These are phyloP conservation scores for Adansonia gregorii DNA, from an alignment of 441 rosid genomes.

Conservation along the genomic window DNA sequence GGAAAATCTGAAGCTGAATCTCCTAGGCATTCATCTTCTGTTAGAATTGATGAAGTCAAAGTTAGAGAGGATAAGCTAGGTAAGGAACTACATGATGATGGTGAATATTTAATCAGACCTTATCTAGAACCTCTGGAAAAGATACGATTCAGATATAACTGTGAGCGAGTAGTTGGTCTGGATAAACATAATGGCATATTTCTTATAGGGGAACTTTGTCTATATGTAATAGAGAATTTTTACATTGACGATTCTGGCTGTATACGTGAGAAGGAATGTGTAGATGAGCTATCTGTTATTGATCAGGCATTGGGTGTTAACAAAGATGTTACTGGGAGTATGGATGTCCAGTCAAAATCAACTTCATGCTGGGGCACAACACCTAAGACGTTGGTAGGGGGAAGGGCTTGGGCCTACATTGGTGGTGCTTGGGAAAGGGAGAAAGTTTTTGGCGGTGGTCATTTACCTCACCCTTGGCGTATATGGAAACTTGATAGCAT, in stretches of 20 bases:
- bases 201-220: slow-evolving; percentile 90
- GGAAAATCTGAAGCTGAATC: slow-evolving; percentile 87
- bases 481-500: slow-evolving; percentile 99
- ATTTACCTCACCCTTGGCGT: slow-evolving; percentile 94
- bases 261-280: slow-evolving; percentile 96
- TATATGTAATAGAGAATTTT: slow-evolving; percentile 96
- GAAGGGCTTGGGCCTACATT: slow-evolving; percentile 99
- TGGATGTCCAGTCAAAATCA: slow-evolving; percentile 91
- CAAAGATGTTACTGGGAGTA: slow-evolving; percentile 74
- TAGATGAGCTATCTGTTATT: slow-evolving; percentile 98
- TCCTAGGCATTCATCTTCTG: slow-evolving; percentile 74
- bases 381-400: slow-evolving; percentile 76
- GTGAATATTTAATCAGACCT: slow-evolving; percentile 98
- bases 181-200: slow-evolving; percentile 99
- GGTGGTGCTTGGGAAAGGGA: slow-evolving; percentile 99
- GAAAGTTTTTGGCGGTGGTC: slow-evolving; percentile 74
- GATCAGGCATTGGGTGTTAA: slow-evolving; percentile 99
- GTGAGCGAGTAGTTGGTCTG: slow-evolving; percentile 97
- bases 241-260: slow-evolving; percentile 83
- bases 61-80: slow-evolving; percentile 74
- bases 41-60: slow-evolving; percentile 66
- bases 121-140: slow-evolving; percentile 94
- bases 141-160: slow-evolving; percentile 90
- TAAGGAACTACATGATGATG: slow-evolving; percentile 91
- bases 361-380: slow-evolving; percentile 74